Evolutionary conservation across 371 early-diverging fungal genomes (phyloP), one percentile per base, ranked within the genome.

Genomic region (Mycotypha africana): DNA sequence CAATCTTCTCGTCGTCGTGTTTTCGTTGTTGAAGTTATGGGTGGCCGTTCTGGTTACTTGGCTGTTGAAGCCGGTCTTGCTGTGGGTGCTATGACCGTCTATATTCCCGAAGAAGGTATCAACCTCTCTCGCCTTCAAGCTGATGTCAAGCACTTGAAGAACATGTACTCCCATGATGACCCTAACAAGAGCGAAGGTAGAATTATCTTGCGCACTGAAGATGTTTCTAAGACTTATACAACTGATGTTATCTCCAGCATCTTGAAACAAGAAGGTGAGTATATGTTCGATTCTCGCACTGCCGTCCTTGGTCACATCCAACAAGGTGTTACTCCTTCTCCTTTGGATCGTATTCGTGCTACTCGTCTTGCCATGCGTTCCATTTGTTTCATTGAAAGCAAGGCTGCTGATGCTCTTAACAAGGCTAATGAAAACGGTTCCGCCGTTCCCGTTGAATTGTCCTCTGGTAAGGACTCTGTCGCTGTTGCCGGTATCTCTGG

Each of bases 1-100:
- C 84, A 85, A 19, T 89, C 97, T 9, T 86, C 87, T 24, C 78
- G 93, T 48, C 89, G 91, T 44, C 83, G 94, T 28, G 96, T 98
- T n/a, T 98, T 98, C 80, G 88, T 99, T 7, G 91, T 99, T 19
- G 99, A 99, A 74, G 94, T 97, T 11, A 96, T 96, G 56, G 99
- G 99, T 31, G 98, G 97, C 31, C 85, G 90, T 47, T 89, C 92
- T 65, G 99, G 99, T 4, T 99, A 89, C 66, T 71, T 99, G 50
- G 92, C 99, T 3, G 85, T 90, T 1, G 71, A 96, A 63, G 92
- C 89, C 12, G 99, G 95, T 12, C 75, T 99, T 12, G 89, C 86
- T 7, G 75, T 85, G 23, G 98, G 98, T 36, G 97, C 99, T 1
- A 92, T 92, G 16, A 88, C 87, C 7, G 80, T 88, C 10, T 99